phyloP scores from a whole-genome alignment of 2,329 filamentous ascomycete species.

The Diplodia seriata region DNA sequence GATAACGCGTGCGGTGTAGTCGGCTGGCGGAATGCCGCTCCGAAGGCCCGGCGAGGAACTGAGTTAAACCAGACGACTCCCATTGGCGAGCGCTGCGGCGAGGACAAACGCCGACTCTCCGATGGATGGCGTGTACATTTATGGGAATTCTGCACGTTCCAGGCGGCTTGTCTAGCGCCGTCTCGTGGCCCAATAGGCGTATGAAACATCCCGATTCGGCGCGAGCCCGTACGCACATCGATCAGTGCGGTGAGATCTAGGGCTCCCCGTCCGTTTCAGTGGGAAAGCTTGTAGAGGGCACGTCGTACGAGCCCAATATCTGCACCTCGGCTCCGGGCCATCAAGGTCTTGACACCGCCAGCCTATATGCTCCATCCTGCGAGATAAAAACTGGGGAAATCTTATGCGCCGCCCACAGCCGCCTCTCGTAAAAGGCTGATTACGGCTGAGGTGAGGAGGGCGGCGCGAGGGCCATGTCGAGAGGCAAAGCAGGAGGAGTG shows the following conservation, averaged over 20 bases:
- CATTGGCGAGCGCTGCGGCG: neutral
- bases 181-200: neutral
- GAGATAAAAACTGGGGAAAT: neutral
- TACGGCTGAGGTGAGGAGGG: neutral
- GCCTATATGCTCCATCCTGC: neutral
- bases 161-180: neutral
- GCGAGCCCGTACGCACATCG: neutral
- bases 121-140: neutral
- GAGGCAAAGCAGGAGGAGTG: neutral
- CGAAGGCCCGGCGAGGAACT: neutral
- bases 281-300: conserved; percentile 5
- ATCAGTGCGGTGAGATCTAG: neutral
- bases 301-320: conserved; percentile 2
- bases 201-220: neutral
- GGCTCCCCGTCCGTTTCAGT: neutral
- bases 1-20: conserved; percentile 1
- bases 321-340: neutral
- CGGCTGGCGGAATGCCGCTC: neutral
- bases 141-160: neutral
- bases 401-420: neutral
- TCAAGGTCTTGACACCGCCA: neutral
- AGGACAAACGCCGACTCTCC: neutral
- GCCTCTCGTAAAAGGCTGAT: neutral
- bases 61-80: neutral
- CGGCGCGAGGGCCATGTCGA: neutral